Evolutionary conservation across 768 basidiomycete species (phyloP), one percentile per base, ranked within the genome.

Genomic region (Xerocomellus amylosporus): DNA sequence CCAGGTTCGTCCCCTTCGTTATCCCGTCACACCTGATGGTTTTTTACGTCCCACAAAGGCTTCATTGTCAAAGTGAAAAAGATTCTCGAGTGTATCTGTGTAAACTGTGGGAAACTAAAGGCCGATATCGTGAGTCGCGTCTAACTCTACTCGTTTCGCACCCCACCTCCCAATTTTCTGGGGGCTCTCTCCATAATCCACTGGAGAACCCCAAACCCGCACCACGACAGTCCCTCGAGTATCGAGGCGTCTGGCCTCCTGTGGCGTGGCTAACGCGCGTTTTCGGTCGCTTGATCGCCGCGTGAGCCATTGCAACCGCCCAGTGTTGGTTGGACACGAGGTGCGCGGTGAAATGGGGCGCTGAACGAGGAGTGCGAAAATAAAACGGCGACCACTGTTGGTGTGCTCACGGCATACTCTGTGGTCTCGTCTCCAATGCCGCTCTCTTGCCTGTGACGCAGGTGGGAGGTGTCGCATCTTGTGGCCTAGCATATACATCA

Each of bases 61-160:
- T 99, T 99, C 76, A 87, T 98, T 66, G 81, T 91, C 73, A 98
- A 98, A 85, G 94, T 98, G 73, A 99, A 99, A 81, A 98, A 99
- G 81, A 97, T 99, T 69, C 75, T 98, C 77, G 97, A 99, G 80
- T 90, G 88, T 75, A 93, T 99, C 61, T 99, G 97, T 79, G 91
- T 96, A 63, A 95, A 96, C 70, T 99, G 97, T 73, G 97, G 97
- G 71, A 95, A 90, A 75, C 81, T 98, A 63, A 98, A 97, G 80
- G 92, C 90, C 60, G 93, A 98, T 76, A 87, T 86, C 81, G 94
- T 97, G 86, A 92, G 94, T 93, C 73, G 76, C 65, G 76, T 81
- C 83, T 77, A 75, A 83, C 82, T 84, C 82, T 85, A 83, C 88
- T 92, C 88, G 88, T 90, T 92, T 90, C 84, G 88, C 77, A 77